Conservation (phyloP, 2,329 filamentous ascomycete genomes). For the Neurospora sp. region DNA sequence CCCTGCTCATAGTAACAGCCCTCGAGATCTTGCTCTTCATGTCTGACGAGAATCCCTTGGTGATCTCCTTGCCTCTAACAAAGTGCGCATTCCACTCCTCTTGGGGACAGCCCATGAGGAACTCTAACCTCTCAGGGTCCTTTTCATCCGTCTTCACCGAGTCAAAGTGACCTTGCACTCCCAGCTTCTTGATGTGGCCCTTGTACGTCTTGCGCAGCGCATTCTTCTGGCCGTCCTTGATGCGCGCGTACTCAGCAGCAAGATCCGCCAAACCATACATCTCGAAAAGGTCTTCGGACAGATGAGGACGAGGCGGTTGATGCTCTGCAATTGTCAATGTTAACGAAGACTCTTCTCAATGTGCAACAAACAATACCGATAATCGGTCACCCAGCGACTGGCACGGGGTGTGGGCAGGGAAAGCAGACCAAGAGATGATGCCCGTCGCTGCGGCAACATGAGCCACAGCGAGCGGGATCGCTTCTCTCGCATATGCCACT, state of each 20-base stretch:
- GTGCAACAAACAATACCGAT: background rate
- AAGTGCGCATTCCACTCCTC: conserved; percentile 47
- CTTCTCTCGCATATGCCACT: conserved; percentile 9
- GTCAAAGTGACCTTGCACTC: conserved; percentile 52
- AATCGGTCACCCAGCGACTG: background rate
- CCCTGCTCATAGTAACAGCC: conserved; percentile 48
- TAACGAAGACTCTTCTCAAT: conserved; percentile 16
- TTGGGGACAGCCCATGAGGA: conserved; percentile 40
- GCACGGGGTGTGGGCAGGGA: background rate
- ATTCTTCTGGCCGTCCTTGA: conserved; percentile 58
- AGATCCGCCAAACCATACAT: conserved; percentile 46
- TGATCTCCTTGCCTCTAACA: conserved; percentile 45
- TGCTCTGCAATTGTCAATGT: conserved; percentile 33
- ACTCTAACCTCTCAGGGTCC: conserved; percentile 41
- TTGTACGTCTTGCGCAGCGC: conserved; percentile 59
- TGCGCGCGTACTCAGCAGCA: conserved; percentile 51
- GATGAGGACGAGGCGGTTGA: conserved; percentile 35
- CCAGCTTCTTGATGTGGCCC: conserved; percentile 54
- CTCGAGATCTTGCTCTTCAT: conserved; percentile 34
- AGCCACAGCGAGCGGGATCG: conserved; percentile 9
- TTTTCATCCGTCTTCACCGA: conserved; percentile 44
- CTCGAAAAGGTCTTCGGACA: conserved; percentile 48
- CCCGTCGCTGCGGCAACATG: conserved; percentile 2
- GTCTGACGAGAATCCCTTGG: conserved; percentile 38
- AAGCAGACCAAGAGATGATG: conserved; percentile 1